Evolutionary conservation across 23 red algal species (phyloP).

Genomic region (Gracilariopsis chorda): DNA sequence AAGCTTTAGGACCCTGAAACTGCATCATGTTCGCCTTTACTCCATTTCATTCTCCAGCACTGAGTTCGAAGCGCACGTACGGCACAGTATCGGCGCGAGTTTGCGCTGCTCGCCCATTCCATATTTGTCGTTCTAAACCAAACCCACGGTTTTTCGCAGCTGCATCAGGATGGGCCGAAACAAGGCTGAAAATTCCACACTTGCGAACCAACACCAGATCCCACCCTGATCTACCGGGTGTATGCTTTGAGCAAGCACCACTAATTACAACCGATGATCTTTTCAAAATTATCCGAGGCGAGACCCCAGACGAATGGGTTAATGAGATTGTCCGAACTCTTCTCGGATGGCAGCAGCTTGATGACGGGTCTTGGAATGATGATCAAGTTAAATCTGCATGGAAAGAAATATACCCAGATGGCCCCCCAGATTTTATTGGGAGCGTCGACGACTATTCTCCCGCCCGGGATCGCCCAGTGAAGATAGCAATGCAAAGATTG

Average conservation of each 20-base stretch:
- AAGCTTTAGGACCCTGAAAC: too few relatives aligned
- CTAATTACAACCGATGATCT: conserved; percentile 39
- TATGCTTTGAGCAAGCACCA: conserved; percentile 26
- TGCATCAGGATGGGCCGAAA: background rate
- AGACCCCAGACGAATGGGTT: conserved; percentile 67
- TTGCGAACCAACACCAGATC: background rate
- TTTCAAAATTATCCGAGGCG: conserved; percentile 14
- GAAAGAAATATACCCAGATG: conserved; percentile 34
- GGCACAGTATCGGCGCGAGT: too few relatives aligned
- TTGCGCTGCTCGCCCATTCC: background rate
- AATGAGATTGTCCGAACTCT: conserved; percentile 78
- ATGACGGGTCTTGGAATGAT: background rate
- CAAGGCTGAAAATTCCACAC: background rate
- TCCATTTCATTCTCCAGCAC: too few relatives aligned
- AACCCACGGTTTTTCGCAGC: too few relatives aligned
- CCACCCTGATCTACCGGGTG: background rate
- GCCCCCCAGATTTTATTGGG: conserved; percentile 87
- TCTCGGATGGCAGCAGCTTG: conserved; percentile 57
- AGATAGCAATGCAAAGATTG: conserved; percentile 57
- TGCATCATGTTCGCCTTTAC: too few relatives aligned
- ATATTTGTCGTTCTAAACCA: background rate
- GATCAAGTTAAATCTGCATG: background rate
- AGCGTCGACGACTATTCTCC: conserved; percentile 13
- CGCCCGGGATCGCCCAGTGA: conserved; percentile 53
- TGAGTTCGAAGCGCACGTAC: too few relatives aligned